Evolutionary conservation across 1,139 yeast genomes (phyloP).

Genomic region (Tardiomyces depauwii): DNA sequence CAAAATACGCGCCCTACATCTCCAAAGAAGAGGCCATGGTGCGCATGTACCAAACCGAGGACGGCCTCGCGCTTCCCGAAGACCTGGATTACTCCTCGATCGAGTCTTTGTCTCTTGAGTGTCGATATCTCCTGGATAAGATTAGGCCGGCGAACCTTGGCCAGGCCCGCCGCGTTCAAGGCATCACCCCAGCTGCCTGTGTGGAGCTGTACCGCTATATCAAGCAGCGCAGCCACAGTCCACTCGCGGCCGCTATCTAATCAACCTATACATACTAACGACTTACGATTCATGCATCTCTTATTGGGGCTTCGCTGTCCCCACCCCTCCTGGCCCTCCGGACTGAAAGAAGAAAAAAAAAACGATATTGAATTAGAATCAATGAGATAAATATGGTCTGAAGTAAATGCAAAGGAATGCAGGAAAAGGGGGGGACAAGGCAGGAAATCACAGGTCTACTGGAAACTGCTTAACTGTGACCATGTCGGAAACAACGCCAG

Average conservation of each 20-base stretch:
- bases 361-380: no score
- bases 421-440: background rate
- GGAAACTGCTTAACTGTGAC: background rate
- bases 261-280: background rate
- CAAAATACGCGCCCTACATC: constrained; percentile 74
- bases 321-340: no score
- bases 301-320: no score
- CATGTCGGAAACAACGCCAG: background rate
- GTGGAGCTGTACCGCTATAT: constrained; percentile 23
- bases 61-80: constrained; percentile 53
- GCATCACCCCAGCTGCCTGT: constrained; percentile 64
- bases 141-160: constrained; percentile 86
- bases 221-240: constrained; percentile 2
- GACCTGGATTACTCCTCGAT: constrained; percentile 48
- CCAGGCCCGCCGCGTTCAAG: constrained; percentile 89
- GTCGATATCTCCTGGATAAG: constrained; percentile 53
- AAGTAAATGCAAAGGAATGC: no score
- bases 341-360: no score
- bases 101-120: constrained; percentile 58
- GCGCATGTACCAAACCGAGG: constrained; percentile 76
- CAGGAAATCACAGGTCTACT: background rate
- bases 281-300: background rate
- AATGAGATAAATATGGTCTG: no score
- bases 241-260: background rate
- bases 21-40: constrained; percentile 60